phyloP scores from a whole-genome alignment of 208 protist genomes.

The Leishmania major region DNA sequence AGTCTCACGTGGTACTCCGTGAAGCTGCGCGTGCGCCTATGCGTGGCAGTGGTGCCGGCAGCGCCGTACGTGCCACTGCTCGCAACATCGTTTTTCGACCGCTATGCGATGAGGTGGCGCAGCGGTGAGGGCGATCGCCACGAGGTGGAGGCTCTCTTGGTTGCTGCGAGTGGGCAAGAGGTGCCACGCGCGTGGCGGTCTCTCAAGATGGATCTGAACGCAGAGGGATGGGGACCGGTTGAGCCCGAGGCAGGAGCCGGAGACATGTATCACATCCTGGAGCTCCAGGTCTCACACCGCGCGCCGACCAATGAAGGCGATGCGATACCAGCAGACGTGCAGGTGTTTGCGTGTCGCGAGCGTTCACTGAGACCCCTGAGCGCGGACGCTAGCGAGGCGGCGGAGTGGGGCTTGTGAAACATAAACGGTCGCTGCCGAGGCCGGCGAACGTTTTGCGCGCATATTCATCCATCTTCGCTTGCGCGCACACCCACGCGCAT shows the following conservation, averaged over 20 bases:
- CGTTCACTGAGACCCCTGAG: constrained; percentile 11
- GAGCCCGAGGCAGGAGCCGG: constrained; percentile 36
- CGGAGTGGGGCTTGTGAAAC: constrained; percentile 1
- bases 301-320: not conserved
- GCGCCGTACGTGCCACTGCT: constrained; percentile 38
- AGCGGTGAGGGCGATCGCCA: constrained; percentile 2
- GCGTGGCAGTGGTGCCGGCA: constrained; percentile 32
- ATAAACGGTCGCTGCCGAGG: not conserved
- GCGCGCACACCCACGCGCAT: not conserved
- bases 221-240: constrained; percentile 63
- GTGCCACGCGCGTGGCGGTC: constrained; percentile 29
- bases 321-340: not conserved
- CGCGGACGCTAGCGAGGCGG: constrained; percentile 7
- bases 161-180: constrained; percentile 28
- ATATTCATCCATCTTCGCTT: not conserved
- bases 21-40: constrained; percentile 29
- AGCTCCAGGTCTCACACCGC: constrained; percentile 4
- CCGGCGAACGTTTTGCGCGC: not conserved
- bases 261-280: constrained; percentile 32
- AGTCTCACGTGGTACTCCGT: constrained; percentile 8
- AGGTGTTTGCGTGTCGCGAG: constrained; percentile 12
- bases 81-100: constrained; percentile 50
- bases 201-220: constrained; percentile 41
- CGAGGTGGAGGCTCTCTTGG: constrained; percentile 17
- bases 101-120: constrained; percentile 39